Conservation (phyloP, 306 rosid genomes). For the Corylus americana region DNA sequence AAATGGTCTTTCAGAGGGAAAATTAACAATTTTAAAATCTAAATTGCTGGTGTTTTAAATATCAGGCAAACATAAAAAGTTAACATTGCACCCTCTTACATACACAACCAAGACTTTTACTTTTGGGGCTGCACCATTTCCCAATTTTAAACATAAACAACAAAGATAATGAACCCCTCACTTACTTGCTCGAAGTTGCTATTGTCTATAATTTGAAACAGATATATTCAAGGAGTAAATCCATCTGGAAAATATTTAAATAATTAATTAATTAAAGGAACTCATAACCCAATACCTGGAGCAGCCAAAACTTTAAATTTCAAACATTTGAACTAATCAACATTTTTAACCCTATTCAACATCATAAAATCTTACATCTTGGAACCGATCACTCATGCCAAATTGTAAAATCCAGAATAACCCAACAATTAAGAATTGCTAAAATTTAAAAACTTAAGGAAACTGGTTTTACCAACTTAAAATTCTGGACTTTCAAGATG, state of each 20-base stretch:
- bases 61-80: background rate
- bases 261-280: background rate
- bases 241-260: background rate
- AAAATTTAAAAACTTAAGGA: background rate
- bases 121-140: background rate
- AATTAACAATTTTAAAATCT: background rate
- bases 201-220: background rate
- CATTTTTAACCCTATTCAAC: constrained; percentile 11
- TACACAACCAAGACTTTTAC: background rate
- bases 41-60: background rate
- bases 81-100: background rate
- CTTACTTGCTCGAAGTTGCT: background rate
- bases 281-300: background rate
- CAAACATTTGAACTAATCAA: background rate
- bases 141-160: background rate
- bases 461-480: background rate
- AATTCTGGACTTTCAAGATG: background rate
- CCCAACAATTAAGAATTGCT: constrained; percentile 4
- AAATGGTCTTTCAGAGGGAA: background rate
- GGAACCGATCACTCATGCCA: constrained; percentile 4
- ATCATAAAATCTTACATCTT: background rate
- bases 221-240: background rate
- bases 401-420: constrained; percentile 15
- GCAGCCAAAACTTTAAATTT: background rate
- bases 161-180: constrained; percentile 1